A percentile compares a stretch with the other conserved stretches of the same genome.
phyloP scores from a whole-genome alignment of 2,329 filamentous ascomycete species.

The Zymoseptoria crescenta region DNA sequence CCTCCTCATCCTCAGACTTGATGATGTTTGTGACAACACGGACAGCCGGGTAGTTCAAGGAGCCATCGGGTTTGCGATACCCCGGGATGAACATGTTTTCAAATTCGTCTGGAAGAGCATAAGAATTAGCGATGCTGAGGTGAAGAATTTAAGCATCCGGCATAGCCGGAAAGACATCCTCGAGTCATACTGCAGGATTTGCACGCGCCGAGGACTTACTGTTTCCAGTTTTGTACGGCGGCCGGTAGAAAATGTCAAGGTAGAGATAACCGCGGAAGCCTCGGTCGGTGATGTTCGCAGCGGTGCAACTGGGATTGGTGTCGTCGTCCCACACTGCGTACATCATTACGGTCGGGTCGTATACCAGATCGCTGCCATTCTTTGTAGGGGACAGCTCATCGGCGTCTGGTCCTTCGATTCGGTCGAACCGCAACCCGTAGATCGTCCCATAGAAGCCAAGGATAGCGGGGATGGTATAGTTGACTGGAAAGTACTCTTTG shows the following conservation, averaged over 20 bases:
- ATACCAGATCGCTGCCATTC: conserved; percentile 1
- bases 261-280: conserved; percentile 2
- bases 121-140: no score
- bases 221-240: not conserved
- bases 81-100: not conserved
- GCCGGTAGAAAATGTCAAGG: conserved; percentile 1
- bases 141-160: no score
- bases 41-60: not conserved
- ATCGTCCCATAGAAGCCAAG: not conserved
- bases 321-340: conserved; percentile 2
- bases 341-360: not conserved
- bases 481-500: not conserved
- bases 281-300: not conserved
- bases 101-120: not conserved
- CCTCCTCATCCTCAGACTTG: not conserved
- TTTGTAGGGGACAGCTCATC: not conserved
- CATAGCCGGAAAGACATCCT: no score
- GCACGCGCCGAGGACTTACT: no score
- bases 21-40: not conserved
- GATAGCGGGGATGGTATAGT: not conserved
- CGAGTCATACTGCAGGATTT: no score
- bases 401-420: not conserved
- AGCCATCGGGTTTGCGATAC: not conserved
- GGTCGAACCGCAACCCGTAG: not conserved
- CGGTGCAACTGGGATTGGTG: not conserved